Evolutionary conservation across 805 yeast genomes (phyloP), one percentile per base, ranked within the genome.

Genomic region (Jamesozyma hellenica): DNA sequence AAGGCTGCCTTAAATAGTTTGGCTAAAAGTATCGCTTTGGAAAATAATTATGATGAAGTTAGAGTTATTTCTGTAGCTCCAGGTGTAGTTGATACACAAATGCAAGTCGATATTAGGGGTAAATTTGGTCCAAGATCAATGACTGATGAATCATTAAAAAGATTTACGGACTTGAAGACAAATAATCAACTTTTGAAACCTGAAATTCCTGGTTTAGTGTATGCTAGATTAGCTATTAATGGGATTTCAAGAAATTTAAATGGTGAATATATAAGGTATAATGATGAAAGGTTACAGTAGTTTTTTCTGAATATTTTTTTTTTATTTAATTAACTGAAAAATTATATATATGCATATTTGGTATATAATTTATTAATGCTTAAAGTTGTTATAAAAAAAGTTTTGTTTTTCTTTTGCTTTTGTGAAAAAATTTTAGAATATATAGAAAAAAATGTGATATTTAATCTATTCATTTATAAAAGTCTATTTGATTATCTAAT

Each of bases 1-100:
- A 90, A 90, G 59, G 96, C 96, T 0, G 95, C 96, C 0, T 56
- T 90, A 37, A 87, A 90, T 58, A 87, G 80, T 51, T 71, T 86
- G 38, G 77, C 84, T 6, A 54, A 64, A 35, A 75, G 83, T 12
- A 57, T 90, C 13, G 80, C 84, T 1, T 66, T 63, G 5, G 96
- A 87, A 52, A 87, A 82, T 55, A 64, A 68, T 1, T 68, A 64
- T 0, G 49, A 54, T 8, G 46, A 37, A 23, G 66, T 21, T 6
- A 21, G 23, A 21, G 81, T 3, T 4, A 63, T 87, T 10, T 68
- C 96, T 0, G 70, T 92, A 18, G 96, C 95, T 0, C 97, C 97
- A 0, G 97, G 98, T 4, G 94, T 86, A 1, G 96, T 92, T 2
- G 85, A 85, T 55, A 90, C 98, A 1, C 67, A 66, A 16, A 90